Evolutionary conservation across 805 yeast genomes (phyloP), one percentile per base, ranked within the genome.

Genomic region (Metschnikowia colocasiae): DNA sequence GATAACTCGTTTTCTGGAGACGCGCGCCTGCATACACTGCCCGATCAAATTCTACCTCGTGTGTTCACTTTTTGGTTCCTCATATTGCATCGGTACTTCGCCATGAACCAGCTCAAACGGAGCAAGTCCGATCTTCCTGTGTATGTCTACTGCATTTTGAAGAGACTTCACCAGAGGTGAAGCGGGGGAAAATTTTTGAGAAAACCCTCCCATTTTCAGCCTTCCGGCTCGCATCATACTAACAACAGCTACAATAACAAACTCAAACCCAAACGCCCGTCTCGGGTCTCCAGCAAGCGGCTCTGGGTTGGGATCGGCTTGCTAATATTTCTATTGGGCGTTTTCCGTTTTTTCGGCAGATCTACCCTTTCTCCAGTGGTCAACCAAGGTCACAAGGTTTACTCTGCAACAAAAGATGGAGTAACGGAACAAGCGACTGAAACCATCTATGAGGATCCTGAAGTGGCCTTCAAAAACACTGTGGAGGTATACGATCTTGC

Each of bases 401-500:
- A 65, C 53, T 52, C 47, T 4, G 71, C 58, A 27, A 67, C 70
- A 40, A 63, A 64, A 39, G 67, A 65, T 26, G 70, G 69, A 2
- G 63, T 65, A 9, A 40, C 45, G 20, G 48, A 53, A 47, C 45
- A 50, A 32, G 33, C 39, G 25, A 4, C 33, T 9, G 38, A 23
- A 5, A n/a, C 15, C 13, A n/a, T 6, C 15, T 30, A 6, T 13
- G 52, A 46, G 30, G 34, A 40, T n/a, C 46, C 51, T 2, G 74
- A 74, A 16, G 69, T 70, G 46, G 57, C 73, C 15, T 66, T 71
- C 48, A 73, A 66, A 29, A 68, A 76, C 3, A 68, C 78, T 0
- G 82, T 82, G 15, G 83, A 83, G 45, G 72, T 66, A 47, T 85
- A 81, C 57, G 92, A 86, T 56, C 68, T 86, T 54, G 72, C 72